phyloP scores from a whole-genome alignment of 768 basidiomycete species.

The Leccinum barrowsii region DNA sequence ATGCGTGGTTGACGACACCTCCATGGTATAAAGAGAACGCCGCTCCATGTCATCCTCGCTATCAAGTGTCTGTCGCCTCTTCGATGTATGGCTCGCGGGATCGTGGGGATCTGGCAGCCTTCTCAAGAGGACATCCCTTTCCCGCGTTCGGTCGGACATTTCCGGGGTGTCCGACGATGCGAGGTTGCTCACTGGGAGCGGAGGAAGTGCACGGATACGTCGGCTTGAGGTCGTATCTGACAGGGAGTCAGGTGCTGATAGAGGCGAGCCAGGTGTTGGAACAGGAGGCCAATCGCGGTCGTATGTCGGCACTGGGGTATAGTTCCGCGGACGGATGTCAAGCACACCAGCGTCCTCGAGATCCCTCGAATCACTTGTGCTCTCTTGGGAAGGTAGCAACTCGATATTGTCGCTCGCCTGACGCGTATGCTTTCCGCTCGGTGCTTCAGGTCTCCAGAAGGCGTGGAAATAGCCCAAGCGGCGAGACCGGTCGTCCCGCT shows the following conservation, averaged over 20 bases:
- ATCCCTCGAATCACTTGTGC: slow-evolving; percentile 8
- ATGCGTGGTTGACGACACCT: slow-evolving; percentile 28
- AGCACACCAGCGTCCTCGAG: slow-evolving; percentile 15
- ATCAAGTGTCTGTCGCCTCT: neutral
- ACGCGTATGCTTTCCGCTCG: slow-evolving; percentile 15
- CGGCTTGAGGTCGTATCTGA: slow-evolving; percentile 14
- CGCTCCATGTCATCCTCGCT: slow-evolving; percentile 14
- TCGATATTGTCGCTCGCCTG: slow-evolving; percentile 29
- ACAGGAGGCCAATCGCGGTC: slow-evolving; percentile 14
- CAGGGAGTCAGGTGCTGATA: slow-evolving; percentile 5
- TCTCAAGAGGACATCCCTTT: neutral
- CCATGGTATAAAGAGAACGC: slow-evolving; percentile 15
- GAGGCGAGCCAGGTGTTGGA: slow-evolving; percentile 2
- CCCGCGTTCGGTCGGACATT: neutral
- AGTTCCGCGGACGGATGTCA: slow-evolving; percentile 20
- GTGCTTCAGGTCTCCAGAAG: slow-evolving; percentile 15
- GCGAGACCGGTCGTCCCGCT: slow-evolving; percentile 37
- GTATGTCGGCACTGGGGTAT: slow-evolving; percentile 14
- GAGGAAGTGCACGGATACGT: slow-evolving; percentile 30
- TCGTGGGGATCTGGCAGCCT: slow-evolving; percentile 7
- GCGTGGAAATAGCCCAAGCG: slow-evolving; percentile 33
- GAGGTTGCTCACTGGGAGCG: slow-evolving; percentile 16
- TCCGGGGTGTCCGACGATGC: neutral
- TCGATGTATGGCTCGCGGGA: neutral
- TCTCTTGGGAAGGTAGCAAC: slow-evolving; percentile 20